phyloP scores from a whole-genome alignment of 768 basidiomycete genomes.

The Trametes meyenii region DNA sequence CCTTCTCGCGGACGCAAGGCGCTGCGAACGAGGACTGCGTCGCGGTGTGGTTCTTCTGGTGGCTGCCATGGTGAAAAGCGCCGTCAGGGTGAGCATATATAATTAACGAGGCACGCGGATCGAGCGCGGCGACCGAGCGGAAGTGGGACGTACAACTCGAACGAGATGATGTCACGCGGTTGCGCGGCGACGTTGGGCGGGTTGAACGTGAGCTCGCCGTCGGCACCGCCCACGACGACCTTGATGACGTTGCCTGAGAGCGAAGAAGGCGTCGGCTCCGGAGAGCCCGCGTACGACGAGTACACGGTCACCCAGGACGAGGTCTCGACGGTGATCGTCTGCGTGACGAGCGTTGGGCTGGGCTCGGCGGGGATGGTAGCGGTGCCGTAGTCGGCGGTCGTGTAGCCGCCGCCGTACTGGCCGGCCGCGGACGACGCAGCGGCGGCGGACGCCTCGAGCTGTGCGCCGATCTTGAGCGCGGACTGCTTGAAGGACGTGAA shows the following conservation, averaged over 20 bases:
- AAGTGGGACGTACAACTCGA: slow-evolving; percentile 54
- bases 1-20: slow-evolving; percentile 53
- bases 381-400: slow-evolving; percentile 53
- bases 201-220: slow-evolving; percentile 49
- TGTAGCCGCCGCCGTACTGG: slow-evolving; percentile 9
- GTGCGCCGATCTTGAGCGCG: slow-evolving; percentile 57
- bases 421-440: slow-evolving; percentile 40
- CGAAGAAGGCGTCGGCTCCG: slow-evolving; percentile 55
- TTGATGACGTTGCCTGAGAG: slow-evolving; percentile 49
- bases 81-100: neutral
- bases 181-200: slow-evolving; percentile 52
- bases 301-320: slow-evolving; percentile 61
- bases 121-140: no score
- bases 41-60: slow-evolving; percentile 68
- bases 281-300: slow-evolving; percentile 55
- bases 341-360: slow-evolving; percentile 44
- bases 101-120: neutral
- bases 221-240: slow-evolving; percentile 56
- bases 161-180: slow-evolving; percentile 57
- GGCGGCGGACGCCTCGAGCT: slow-evolving; percentile 47
- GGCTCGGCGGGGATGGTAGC: slow-evolving; percentile 56
- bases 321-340: slow-evolving; percentile 41
- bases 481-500: slow-evolving; percentile 62
- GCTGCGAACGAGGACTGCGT: slow-evolving; percentile 64
- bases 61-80: slow-evolving; percentile 39